A percentile compares a stretch with the other conserved stretches of the same genome.
Conservation (phyloP, 352 stramenopile species). For the Pythium rishiriense region DNA sequence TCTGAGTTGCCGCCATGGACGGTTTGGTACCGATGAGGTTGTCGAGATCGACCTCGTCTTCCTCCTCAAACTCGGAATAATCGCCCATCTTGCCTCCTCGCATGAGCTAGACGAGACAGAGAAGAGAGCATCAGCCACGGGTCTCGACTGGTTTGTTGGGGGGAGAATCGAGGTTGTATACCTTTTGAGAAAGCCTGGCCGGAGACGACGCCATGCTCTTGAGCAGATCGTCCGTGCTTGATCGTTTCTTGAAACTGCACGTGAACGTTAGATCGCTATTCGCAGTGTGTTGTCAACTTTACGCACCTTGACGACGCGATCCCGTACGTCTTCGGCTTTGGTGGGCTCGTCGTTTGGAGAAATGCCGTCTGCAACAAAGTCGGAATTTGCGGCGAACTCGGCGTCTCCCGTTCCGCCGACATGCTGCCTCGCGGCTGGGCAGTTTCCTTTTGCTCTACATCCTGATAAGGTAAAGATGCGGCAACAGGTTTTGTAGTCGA, state of each 20-base stretch:
- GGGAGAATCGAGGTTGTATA: slow-evolving; percentile 11
- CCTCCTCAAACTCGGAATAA: slow-evolving; percentile 81
- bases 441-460: not conserved
- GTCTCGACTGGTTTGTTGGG: not conserved
- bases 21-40: slow-evolving; percentile 64
- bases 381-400: slow-evolving; percentile 28
- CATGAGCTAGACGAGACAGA: slow-evolving; percentile 40
- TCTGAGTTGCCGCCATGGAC: slow-evolving; percentile 7
- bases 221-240: slow-evolving; percentile 48
- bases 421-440: not conserved
- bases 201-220: slow-evolving; percentile 60
- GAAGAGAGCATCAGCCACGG: not conserved
- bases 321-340: slow-evolving; percentile 55
- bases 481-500: slow-evolving; percentile 17
- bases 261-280: not conserved
- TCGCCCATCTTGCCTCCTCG: slow-evolving; percentile 74
- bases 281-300: no score
- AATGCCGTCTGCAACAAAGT: slow-evolving; percentile 64
- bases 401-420: slow-evolving; percentile 2
- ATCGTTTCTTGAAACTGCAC: slow-evolving; percentile 54
- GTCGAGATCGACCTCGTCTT: slow-evolving; percentile 73
- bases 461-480: slow-evolving; percentile 8
- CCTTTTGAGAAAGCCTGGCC: slow-evolving; percentile 66
- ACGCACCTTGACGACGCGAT: slow-evolving; percentile 48
- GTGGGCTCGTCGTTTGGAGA: slow-evolving; percentile 51